phyloP scores from a whole-genome alignment of 2,329 filamentous ascomycete species.

The Trichophyton mentagrophytes region DNA sequence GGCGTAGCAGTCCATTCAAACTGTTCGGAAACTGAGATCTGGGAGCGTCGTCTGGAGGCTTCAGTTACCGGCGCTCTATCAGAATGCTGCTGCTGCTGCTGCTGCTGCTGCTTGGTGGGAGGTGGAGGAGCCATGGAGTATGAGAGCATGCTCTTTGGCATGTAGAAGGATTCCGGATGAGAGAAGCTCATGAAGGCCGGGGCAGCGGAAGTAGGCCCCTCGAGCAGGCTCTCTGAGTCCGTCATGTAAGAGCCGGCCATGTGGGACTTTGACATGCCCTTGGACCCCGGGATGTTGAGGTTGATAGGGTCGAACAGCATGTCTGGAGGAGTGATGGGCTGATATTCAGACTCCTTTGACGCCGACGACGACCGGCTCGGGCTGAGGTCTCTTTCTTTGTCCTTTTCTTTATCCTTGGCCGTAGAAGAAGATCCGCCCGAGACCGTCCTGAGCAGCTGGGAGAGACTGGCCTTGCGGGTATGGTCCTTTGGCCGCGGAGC shows the following conservation, averaged over 20 bases:
- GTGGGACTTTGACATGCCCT: slow-evolving; percentile 5
- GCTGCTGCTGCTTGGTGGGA: not conserved
- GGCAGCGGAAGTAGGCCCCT: slow-evolving; percentile 15
- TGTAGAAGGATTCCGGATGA: slow-evolving; percentile 24
- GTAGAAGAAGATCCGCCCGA: slow-evolving; percentile 20
- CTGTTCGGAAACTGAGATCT: not conserved
- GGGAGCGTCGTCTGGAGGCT: not conserved
- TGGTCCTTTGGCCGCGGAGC: slow-evolving; percentile 5
- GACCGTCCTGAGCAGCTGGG: slow-evolving; percentile 22
- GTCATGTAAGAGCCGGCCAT: slow-evolving; percentile 15
- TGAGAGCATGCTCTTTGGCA: slow-evolving; percentile 19
- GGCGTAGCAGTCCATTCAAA: not conserved
- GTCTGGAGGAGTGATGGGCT: slow-evolving; percentile 19
- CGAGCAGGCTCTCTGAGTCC: slow-evolving; percentile 12
- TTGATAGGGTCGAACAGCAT: slow-evolving; percentile 18
- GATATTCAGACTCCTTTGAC: slow-evolving; percentile 21
- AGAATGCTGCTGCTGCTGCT: not conserved
- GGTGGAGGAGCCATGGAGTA: slow-evolving; percentile 18
- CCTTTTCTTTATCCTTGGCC: not conserved
- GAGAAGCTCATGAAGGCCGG: slow-evolving; percentile 23
- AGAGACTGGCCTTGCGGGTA: slow-evolving; percentile 13
- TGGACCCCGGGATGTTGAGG: slow-evolving; percentile 11
- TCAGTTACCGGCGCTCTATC: not conserved
- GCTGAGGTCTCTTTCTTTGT: slow-evolving; percentile 15
- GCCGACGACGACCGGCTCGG: slow-evolving; percentile 23